Percentiles rank a stretch among this genome's conserved stretches.
Conservation (phyloP, 331 rosid species). For the Spiraea crenata region DNA sequence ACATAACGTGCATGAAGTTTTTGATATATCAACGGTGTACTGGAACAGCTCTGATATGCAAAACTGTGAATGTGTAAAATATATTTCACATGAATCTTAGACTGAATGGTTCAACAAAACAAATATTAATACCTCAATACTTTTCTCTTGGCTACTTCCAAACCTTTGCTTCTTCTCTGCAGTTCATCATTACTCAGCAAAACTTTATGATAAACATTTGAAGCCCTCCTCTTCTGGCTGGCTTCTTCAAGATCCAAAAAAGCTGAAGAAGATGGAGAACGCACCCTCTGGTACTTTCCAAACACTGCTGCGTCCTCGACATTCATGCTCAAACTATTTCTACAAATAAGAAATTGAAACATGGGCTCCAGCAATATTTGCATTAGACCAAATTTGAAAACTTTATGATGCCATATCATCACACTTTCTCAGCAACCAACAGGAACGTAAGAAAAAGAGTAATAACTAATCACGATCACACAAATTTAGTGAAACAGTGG, state of each 20-base stretch:
- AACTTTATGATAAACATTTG: slow-evolving; percentile 35
- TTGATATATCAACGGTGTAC: not conserved
- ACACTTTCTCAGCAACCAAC: too few species aligned
- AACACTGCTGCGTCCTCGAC: slow-evolving; percentile 26
- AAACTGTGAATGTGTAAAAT: not conserved
- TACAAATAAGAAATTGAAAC: not conserved
- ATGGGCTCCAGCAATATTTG: too few species aligned
- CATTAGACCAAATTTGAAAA: too few species aligned
- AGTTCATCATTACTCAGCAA: slow-evolving; percentile 42
- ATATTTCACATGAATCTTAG: not conserved
- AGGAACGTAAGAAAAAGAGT: too few species aligned
- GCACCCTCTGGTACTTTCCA: slow-evolving; percentile 21
- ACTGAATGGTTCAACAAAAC: not conserved
- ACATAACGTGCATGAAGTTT: not conserved
- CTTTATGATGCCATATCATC: too few species aligned
- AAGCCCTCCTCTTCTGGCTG: slow-evolving; percentile 29
- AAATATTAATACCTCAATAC: slow-evolving; percentile 49
- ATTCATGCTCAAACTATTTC: slow-evolving; percentile 39
- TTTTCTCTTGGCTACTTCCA: slow-evolving; percentile 53
- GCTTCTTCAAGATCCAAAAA: slow-evolving; percentile 38
- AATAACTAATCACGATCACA: too few species aligned
- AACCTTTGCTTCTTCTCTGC: slow-evolving; percentile 32
- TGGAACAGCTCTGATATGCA: not conserved
- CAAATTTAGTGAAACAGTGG: too few species aligned
- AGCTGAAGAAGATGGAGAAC: slow-evolving; percentile 19